phyloP scores from a whole-genome alignment of 768 basidiomycete species.

The Tricholoma flavovirens region DNA sequence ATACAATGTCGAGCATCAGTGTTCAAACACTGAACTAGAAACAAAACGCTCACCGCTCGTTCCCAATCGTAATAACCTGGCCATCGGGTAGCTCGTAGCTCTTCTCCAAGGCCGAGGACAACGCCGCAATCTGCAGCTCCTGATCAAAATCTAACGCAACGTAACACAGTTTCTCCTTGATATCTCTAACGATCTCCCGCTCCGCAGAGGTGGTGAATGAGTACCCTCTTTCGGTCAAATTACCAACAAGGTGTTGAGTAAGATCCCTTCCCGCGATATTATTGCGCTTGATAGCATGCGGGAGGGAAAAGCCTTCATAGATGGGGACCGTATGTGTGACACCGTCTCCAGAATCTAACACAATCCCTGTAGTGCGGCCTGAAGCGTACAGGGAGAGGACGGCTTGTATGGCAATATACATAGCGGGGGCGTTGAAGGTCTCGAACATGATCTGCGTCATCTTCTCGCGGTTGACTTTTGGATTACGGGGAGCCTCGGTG shows the following conservation, averaged over 20 bases:
- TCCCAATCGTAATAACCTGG: conserved; percentile 92
- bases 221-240: conserved; percentile 87
- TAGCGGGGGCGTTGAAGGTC: conserved; percentile 89
- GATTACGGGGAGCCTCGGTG: conserved; percentile 89
- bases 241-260: conserved; percentile 78
- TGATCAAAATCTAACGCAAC: conserved; percentile 93
- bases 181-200: conserved; percentile 92
- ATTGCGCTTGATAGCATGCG: conserved; percentile 88
- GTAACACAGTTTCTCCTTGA: conserved; percentile 97
- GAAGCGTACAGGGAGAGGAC: conserved; percentile 90
- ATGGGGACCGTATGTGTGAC: conserved; percentile 95
- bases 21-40: conserved; percentile 26
- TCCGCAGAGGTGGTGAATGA: conserved; percentile 91
- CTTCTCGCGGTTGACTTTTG: conserved; percentile 89
- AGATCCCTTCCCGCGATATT: conserved; percentile 92
- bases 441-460: conserved; percentile 98
- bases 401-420: conserved; percentile 90
- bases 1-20: conserved; percentile 44
- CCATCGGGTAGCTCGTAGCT: conserved; percentile 89
- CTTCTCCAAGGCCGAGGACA: conserved; percentile 87
- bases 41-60: conserved; percentile 71
- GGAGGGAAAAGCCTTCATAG: conserved; percentile 89
- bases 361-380: conserved; percentile 94
- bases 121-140: conserved; percentile 85
- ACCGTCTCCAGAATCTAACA: conserved; percentile 96